Base-by-base conservation (phyloP, 805 yeast genomes). In the Saccharomycopsis vini region DNA sequence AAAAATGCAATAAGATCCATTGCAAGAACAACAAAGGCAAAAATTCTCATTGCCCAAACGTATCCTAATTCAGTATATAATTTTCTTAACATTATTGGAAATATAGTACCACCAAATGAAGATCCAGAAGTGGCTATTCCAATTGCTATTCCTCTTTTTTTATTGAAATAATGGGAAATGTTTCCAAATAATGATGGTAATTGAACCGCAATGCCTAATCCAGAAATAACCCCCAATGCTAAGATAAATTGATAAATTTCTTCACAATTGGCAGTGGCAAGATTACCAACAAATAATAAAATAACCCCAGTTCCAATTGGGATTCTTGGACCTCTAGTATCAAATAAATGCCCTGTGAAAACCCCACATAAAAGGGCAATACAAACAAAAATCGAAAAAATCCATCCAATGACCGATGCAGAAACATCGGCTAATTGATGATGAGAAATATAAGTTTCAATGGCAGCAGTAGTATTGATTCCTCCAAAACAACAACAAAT, bases 91-190 rank as follows among this genome's bases (percentile, higher is more conserved):
- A 74, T 65, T 20, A 74, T 54, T 10, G 81, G 80, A 61, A 75
- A 73, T 12, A 71, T 47, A 47, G 71, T 63, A 28, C 79, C 80
- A 33, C 80, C 80, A 19, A 75, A 32, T 12, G 75, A 67, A 3
- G 77, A 79, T 32, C 79, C 79, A 20, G 66, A 63, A 5, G 72
- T 64, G 0, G 75, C 68, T 2, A 71, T 36, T 1, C 75, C 73
- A 6, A 62, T 59, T 19, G 78, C 80, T 42, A 67, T 60, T 2
- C 82, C 87, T 54, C 86, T 64, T 50, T 63, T 74, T 37, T 57
- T 64, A 41, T 67, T 63, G 54, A 80, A 81, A 73, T 83, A 81
- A 50, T 80, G 87, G 23, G 79, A 72, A 7, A 79, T 66, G 12
- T 73, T 75, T 12, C 82, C 74, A 5, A 80, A 60, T 29, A 74